Conservation (phyloP, 495 filamentous ascomycete genomes). For the Daldinia loculata region DNA sequence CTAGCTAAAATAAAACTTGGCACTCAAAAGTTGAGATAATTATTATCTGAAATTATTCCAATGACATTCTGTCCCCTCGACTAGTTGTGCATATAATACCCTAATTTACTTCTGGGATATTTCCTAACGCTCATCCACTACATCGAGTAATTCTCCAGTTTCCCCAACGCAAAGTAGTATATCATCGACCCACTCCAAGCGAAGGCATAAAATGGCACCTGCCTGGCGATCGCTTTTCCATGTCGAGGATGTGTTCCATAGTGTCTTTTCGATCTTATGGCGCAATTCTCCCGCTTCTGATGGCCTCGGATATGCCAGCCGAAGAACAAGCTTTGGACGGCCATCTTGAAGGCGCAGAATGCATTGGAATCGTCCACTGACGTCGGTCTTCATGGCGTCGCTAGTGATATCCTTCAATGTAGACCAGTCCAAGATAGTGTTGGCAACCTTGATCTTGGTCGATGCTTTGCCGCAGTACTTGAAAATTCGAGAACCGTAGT, state of each 20-base stretch:
- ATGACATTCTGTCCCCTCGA: too few species aligned
- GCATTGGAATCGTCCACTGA: conserved; percentile 7
- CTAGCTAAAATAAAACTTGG: too few species aligned
- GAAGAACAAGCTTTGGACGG: conserved; percentile 9
- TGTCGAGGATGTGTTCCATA: conserved; percentile 2
- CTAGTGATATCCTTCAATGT: background rate
- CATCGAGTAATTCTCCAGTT: conserved; percentile 1
- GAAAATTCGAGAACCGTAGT: conserved; percentile 10
- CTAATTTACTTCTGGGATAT: background rate
- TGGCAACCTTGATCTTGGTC: conserved; percentile 6
- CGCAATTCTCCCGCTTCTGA: conserved; percentile 1
- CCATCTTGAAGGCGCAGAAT: conserved; percentile 3
- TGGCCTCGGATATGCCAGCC: background rate
- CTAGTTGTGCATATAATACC: too few species aligned
- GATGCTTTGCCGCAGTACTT: conserved; percentile 3
- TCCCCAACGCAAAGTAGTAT: background rate
- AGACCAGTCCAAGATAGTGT: background rate
- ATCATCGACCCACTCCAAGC: conserved; percentile 15
- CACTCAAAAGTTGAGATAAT: too few species aligned
- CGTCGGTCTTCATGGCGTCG: background rate
- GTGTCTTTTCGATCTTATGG: conserved; percentile 8
- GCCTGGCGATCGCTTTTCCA: conserved; percentile 6
- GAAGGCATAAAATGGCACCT: background rate
- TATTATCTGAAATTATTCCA: too few species aligned
- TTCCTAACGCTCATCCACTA: conserved; percentile 14